phyloP scores from a whole-genome alignment of 140 eudicot genomes.

The Ambrosia hybrid region DNA sequence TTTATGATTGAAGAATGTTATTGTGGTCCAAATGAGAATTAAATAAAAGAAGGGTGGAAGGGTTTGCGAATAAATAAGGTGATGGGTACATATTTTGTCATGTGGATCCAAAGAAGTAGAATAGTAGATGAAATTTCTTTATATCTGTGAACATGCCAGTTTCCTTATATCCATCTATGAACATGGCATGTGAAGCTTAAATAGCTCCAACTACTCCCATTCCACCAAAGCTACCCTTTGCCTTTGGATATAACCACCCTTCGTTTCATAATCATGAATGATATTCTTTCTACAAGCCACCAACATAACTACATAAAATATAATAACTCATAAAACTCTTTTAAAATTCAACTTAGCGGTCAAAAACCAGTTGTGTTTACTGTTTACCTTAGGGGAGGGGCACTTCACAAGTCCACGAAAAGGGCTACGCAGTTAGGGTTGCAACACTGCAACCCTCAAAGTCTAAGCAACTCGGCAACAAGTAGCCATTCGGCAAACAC shows the following conservation, averaged over 20 bases:
- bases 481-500: no score
- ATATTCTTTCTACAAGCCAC: neutral
- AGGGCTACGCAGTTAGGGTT: no score
- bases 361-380: neutral
- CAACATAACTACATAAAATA: neutral
- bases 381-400: neutral
- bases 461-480: no score
- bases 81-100: slow-evolving; percentile 29
- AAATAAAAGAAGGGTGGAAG: slow-evolving; percentile 28
- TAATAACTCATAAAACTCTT: neutral
- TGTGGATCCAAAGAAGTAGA: slow-evolving; percentile 25
- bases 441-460: no score
- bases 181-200: slow-evolving; percentile 34
- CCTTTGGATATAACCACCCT: slow-evolving; percentile 1
- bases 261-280: neutral
- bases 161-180: neutral
- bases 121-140: slow-evolving; percentile 26
- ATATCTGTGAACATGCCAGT: slow-evolving; percentile 20
- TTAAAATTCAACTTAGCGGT: neutral
- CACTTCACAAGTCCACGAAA: no score
- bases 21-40: slow-evolving; percentile 38
- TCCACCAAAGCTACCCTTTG: slow-evolving; percentile 14
- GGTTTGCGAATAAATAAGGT: slow-evolving; percentile 28
- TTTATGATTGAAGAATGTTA: slow-evolving; percentile 10
- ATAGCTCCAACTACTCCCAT: slow-evolving; percentile 31